These are phyloP conservation scores for Aureobasidium sp. DNA, from an alignment of 2,329 filamentous ascomycete genomes.

Conservation along the genomic window DNA sequence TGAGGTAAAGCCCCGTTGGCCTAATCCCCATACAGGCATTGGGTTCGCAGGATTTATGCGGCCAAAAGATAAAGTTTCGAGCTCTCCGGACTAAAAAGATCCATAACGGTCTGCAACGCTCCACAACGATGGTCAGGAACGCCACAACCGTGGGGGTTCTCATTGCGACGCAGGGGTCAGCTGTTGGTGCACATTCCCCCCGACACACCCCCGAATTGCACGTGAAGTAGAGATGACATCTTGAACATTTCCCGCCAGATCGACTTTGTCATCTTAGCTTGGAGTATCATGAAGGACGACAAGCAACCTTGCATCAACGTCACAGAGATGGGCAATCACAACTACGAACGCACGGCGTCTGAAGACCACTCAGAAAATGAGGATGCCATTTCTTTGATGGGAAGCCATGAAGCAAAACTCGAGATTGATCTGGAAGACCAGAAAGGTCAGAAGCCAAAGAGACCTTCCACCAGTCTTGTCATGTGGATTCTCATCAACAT, in stretches of 20 bases:
- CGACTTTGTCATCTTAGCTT: not conserved
- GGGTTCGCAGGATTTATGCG: too few species aligned
- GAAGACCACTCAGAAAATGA: not conserved
- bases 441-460: not conserved
- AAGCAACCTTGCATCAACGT: not conserved
- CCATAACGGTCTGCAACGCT: too few species aligned
- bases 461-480: not conserved
- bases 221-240: not conserved
- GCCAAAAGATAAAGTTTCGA: too few species aligned
- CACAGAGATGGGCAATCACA: not conserved
- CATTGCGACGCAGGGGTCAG: too few species aligned
- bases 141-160: too few species aligned
- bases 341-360: not conserved
- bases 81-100: too few species aligned
- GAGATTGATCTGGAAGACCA: not conserved
- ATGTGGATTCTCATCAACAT: slow-evolving; percentile 17
- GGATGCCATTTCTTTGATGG: not conserved
- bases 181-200: too few species aligned
- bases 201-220: too few species aligned
- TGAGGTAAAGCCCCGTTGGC: too few species aligned
- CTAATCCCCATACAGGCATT: too few species aligned
- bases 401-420: not conserved
- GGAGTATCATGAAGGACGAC: not conserved
- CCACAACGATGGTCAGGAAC: too few species aligned
- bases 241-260: not conserved